Conservation (phyloP, 306 rosid species). For the Pyrus betulifolia region DNA sequence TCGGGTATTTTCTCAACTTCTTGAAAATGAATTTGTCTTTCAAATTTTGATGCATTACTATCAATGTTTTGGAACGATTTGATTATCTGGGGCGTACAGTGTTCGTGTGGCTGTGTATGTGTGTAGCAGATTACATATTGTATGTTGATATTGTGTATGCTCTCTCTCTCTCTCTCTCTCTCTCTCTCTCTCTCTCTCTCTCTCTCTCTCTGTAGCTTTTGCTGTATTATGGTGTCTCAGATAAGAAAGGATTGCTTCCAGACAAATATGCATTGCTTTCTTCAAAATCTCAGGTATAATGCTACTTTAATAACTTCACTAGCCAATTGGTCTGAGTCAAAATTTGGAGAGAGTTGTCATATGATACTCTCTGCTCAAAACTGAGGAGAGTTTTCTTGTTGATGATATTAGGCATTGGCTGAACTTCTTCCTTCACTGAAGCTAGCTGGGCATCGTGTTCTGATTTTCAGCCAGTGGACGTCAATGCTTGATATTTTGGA, state of each 20-base stretch:
- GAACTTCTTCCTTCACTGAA: constrained; percentile 73
- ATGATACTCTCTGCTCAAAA: constrained; percentile 9
- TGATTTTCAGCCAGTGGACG: constrained; percentile 97
- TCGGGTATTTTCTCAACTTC: too few species aligned
- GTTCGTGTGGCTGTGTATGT: background rate
- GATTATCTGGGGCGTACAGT: background rate
- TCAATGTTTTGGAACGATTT: too few species aligned
- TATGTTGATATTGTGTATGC: background rate
- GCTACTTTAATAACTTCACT: too few species aligned
- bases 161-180: background rate
- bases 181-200: background rate
- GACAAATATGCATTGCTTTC: too few species aligned
- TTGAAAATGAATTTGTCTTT: too few species aligned
- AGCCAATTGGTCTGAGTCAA: constrained; percentile 1
- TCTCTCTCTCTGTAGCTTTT: background rate
- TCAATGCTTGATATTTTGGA: constrained; percentile 97
- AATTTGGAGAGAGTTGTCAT: background rate
- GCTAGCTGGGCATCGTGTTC: constrained; percentile 70
- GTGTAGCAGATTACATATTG: background rate
- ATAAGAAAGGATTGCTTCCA: too few species aligned
- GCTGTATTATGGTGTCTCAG: too few species aligned
- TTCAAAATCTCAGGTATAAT: too few species aligned
- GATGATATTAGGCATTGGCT: constrained; percentile 53
- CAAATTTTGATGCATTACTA: too few species aligned
- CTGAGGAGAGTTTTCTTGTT: constrained; percentile 24